phyloP scores from a whole-genome alignment of 805 yeast species.

The Ogataea pilisensis region DNA sequence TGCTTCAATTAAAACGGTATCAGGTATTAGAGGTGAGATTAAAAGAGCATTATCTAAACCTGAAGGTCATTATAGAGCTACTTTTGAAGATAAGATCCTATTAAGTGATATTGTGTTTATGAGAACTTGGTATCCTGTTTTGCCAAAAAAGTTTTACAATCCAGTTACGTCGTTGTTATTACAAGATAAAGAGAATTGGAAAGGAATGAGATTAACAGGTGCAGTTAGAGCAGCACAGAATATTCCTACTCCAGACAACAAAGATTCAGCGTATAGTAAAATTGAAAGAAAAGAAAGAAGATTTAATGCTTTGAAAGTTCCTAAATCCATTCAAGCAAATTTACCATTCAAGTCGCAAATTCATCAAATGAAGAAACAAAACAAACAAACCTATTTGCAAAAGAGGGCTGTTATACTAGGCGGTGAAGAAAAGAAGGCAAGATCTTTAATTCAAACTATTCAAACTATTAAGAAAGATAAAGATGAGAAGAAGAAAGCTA shows the following conservation, averaged over 20 bases:
- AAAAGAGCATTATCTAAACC: slow-evolving; percentile 92
- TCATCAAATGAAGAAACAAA: slow-evolving; percentile 82
- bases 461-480: slow-evolving; percentile 82
- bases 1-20: slow-evolving; percentile 92
- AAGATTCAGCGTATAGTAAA: slow-evolving; percentile 54
- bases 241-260: slow-evolving; percentile 55
- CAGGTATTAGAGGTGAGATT: slow-evolving; percentile 97
- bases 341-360: slow-evolving; percentile 93
- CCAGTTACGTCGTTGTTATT: slow-evolving; percentile 91
- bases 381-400: slow-evolving; percentile 70
- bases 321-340: slow-evolving; percentile 67
- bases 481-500: slow-evolving; percentile 68
- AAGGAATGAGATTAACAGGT: slow-evolving; percentile 95
- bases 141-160: slow-evolving; percentile 84
- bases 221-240: slow-evolving; percentile 77
- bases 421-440: slow-evolving; percentile 91
- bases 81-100: slow-evolving; percentile 91
- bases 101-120: slow-evolving; percentile 86
- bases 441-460: slow-evolving; percentile 83
- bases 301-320: slow-evolving; percentile 86
- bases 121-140: slow-evolving; percentile 96
- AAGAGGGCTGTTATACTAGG: slow-evolving; percentile 92
- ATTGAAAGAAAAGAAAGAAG: slow-evolving; percentile 80
- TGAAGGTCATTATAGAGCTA: slow-evolving; percentile 93
- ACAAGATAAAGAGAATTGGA: slow-evolving; percentile 79